Evolutionary conservation across 1,284 basidiomycete species (phyloP).

Genomic region (Vanrija humicola): DNA sequence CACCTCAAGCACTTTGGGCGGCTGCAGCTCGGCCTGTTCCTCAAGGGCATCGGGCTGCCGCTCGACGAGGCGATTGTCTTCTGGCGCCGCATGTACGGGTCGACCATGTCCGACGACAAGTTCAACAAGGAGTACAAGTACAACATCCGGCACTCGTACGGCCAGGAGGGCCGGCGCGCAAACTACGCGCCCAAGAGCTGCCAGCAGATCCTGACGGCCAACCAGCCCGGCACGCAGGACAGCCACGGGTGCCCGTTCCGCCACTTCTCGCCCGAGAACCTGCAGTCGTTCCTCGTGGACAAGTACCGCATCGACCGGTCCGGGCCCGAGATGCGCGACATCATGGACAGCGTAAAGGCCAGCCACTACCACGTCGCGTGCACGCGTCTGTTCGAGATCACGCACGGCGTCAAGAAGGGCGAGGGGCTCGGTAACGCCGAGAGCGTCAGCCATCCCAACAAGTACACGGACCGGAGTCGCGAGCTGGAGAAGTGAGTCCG

Average conservation of each 20-base stretch:
- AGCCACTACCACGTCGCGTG: slow-evolving; percentile 94
- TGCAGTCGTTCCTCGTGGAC: slow-evolving; percentile 70
- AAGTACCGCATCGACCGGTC: slow-evolving; percentile 62
- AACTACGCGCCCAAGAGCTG: slow-evolving; percentile 97
- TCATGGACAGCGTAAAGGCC: slow-evolving; percentile 74
- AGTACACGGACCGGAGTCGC: slow-evolving; percentile 57
- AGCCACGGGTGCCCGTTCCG: slow-evolving; percentile 93
- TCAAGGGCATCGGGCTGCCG: slow-evolving; percentile 91
- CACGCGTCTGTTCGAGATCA: slow-evolving; percentile 93
- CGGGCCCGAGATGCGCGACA: slow-evolving; percentile 75
- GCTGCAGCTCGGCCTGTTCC: slow-evolving; percentile 87
- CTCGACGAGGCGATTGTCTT: slow-evolving; percentile 93
- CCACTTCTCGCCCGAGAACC: slow-evolving; percentile 80
- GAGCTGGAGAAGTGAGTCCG: slow-evolving; percentile 47
- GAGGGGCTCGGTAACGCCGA: slow-evolving; percentile 78
- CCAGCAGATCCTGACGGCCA: slow-evolving; percentile 76
- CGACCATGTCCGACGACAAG: slow-evolving; percentile 78
- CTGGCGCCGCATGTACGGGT: slow-evolving; percentile 82
- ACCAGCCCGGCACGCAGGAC: slow-evolving; percentile 69
- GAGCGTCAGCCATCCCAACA: slow-evolving; percentile 91
- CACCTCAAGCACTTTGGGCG: slow-evolving; percentile 93
- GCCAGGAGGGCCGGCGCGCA: slow-evolving; percentile 86
- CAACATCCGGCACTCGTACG: slow-evolving; percentile 94
- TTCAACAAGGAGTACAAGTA: slow-evolving; percentile 99
- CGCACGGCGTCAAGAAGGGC: slow-evolving; percentile 85